Base-by-base conservation (phyloP, 2,329 filamentous ascomycete species). In the Nothophoma quercina region DNA sequence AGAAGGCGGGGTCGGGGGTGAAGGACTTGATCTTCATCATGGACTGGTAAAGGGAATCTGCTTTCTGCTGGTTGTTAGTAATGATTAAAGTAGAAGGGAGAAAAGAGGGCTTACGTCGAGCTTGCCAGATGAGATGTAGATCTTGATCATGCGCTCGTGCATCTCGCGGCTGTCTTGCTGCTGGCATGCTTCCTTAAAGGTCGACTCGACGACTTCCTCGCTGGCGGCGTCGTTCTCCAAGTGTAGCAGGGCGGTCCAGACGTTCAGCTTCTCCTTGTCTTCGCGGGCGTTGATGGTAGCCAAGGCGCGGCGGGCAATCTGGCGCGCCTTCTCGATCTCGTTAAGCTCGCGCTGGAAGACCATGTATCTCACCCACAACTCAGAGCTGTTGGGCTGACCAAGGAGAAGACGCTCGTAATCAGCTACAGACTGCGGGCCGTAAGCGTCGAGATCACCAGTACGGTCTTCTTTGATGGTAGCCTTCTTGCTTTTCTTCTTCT, bases 331-430 rank as follows among this genome's bases (percentile, higher is more conserved):
- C 56, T 88, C 86, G 16, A 96, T 82, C 76, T 99, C 95, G 70
- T 91, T 91, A 44, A 96, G 85, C 70, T 96, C 89, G 74, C 97
- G 88, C 76, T 98, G 91, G 83, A 96, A 96, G n/a, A 93, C 92
- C 91, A 99, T 98, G 78, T 99, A 99, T 61, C 91, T 85, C 47
- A 97, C 90, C 95, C 95, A 99, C 22, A 98, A 83, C 56, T 88
- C 82, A 0, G 93, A 96, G n/a, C 90, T 93, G 77, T 98, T 92
- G 2, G 95, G 92, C 71, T 96, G 90, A 49, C 92, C 91, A 18
- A 99, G 85, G 33, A 99, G 84, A 19, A 97, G 86, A 63, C 95
- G 88, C 77, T 99, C 96, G 73, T 92, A 99, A 75, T 99, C 96
- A 58, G 89, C 90, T 13, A 90, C 85, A 1, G 91, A 93, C 71